Conservation (phyloP, 2,329 filamentous ascomycete genomes). For the Scorias spongiosa region DNA sequence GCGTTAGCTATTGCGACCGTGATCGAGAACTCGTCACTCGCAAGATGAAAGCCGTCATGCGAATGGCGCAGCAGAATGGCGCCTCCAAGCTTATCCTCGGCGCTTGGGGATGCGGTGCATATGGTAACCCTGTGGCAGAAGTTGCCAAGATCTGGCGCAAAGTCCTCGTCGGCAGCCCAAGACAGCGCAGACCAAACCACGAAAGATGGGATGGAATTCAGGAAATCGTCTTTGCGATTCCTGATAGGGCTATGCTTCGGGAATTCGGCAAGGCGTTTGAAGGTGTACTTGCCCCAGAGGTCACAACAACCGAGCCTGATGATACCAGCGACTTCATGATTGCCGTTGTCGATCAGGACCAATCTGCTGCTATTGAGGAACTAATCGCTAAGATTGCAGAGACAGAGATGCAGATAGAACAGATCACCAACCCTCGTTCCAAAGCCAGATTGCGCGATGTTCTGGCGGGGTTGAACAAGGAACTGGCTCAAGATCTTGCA, state of each 20-base stretch:
- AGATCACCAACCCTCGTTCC: conserved; percentile 15
- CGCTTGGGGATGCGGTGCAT: conserved; percentile 50
- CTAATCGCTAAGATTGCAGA: conserved; percentile 18
- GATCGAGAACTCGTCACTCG: conserved; percentile 36
- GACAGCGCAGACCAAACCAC: conserved; percentile 21
- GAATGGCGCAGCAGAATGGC: conserved; percentile 34
- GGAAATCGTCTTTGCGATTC: conserved; percentile 45
- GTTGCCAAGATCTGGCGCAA: conserved; percentile 41
- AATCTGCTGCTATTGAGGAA: conserved; percentile 4
- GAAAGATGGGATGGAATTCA: conserved; percentile 30
- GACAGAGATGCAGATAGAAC: conserved; percentile 21
- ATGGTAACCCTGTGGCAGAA: conserved; percentile 46
- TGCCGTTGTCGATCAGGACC: conserved; percentile 6
- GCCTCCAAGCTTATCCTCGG: conserved; percentile 40
- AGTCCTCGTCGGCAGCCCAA: conserved; percentile 18
- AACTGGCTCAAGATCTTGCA: conserved; percentile 17
- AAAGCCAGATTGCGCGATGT: conserved; percentile 17
- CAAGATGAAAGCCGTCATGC: conserved; percentile 45
- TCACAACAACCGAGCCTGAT: conserved; percentile 2
- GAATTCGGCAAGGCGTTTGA: conserved; percentile 30
- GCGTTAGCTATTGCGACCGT: conserved; percentile 28
- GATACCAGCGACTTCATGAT: conserved; percentile 2
- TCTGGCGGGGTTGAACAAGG: conserved; percentile 17
- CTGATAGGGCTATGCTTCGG: conserved; percentile 35
- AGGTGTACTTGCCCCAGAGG: conserved; percentile 13